A percentile compares a stretch with the other conserved stretches of the same genome.
Conservation (phyloP, 306 rosid species). For the Oxytropis ochrocephala region DNA sequence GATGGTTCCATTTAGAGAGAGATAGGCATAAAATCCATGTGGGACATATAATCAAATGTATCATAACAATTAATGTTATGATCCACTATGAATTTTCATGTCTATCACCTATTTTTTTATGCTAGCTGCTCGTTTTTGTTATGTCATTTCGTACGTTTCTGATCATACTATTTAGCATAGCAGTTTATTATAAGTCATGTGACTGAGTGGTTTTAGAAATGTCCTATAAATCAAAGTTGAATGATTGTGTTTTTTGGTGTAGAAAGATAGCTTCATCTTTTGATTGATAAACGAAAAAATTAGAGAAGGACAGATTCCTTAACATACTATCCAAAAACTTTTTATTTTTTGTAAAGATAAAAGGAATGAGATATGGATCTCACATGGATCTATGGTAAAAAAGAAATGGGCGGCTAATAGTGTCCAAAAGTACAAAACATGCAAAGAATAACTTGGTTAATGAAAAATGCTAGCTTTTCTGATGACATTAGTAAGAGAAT, state of each 20-base stretch:
- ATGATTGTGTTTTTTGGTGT: background rate
- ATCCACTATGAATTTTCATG: no score
- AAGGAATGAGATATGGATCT: background rate
- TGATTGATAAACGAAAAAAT: background rate
- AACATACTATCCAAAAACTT: background rate
- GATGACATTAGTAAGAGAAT: background rate
- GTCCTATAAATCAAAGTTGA: background rate
- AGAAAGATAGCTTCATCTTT: background rate
- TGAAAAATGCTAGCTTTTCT: background rate
- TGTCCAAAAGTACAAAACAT: background rate
- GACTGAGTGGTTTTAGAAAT: background rate
- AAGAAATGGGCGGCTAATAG: background rate
- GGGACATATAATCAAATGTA: no score
- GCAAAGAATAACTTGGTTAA: constrained; percentile 19
- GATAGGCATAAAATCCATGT: no score
- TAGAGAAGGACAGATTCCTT: constrained; percentile 1
- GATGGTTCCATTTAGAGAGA: no score
- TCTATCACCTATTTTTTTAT: no score
- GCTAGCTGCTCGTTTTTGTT: no score
- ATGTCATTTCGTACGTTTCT: no score
- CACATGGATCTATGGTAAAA: background rate
- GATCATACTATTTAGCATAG: no score
- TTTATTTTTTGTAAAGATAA: background rate
- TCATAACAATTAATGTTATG: no score
- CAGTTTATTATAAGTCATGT: background rate